phyloP scores from a whole-genome alignment of 495 filamentous ascomycete species.

The Chlorociboria aeruginascens region DNA sequence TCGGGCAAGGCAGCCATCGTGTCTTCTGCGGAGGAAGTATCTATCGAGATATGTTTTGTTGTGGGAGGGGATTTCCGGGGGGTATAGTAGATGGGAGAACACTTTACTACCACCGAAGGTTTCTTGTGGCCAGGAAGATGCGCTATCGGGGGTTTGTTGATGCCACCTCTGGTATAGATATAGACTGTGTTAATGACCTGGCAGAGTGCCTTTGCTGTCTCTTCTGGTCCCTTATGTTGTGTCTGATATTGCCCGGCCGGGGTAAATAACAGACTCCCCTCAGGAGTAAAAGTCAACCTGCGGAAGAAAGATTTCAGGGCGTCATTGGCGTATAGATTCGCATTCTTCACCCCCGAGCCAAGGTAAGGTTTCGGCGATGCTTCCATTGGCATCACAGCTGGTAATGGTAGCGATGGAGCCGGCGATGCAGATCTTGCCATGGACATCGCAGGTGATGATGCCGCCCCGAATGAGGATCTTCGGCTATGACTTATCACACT shows the following conservation, averaged over 20 bases:
- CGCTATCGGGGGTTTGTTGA: conserved; percentile 96
- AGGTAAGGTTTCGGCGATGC: conserved; percentile 64
- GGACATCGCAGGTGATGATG: conserved; percentile 50
- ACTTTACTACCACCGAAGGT: conserved; percentile 89
- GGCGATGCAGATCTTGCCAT: conserved; percentile 85
- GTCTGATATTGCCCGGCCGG: conserved; percentile 93
- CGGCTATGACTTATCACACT: conserved; percentile 77
- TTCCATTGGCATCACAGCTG: conserved; percentile 92
- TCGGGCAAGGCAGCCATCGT: conserved; percentile 74
- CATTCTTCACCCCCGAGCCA: conserved; percentile 61
- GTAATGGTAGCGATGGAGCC: conserved; percentile 87
- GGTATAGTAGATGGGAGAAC: conserved; percentile 83
- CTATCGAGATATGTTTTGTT: conserved; percentile 84
- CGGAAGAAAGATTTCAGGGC: conserved; percentile 96
- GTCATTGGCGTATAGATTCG: conserved; percentile 93
- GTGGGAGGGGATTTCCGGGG: conserved; percentile 53
- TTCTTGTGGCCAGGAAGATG: conserved; percentile 98
- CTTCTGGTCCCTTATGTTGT: conserved; percentile 51
- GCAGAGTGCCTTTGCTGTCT: conserved; percentile 59
- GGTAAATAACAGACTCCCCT: conserved; percentile 89
- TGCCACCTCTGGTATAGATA: conserved; percentile 90
- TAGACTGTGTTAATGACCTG: conserved; percentile 97
- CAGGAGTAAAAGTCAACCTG: conserved; percentile 84
- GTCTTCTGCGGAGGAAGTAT: conserved; percentile 81
- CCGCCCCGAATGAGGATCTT: conserved; percentile 80